These are phyloP conservation scores for Microstegium vimineum DNA, from an alignment of 176 grass and related monocot species.

Conservation along the genomic window DNA sequence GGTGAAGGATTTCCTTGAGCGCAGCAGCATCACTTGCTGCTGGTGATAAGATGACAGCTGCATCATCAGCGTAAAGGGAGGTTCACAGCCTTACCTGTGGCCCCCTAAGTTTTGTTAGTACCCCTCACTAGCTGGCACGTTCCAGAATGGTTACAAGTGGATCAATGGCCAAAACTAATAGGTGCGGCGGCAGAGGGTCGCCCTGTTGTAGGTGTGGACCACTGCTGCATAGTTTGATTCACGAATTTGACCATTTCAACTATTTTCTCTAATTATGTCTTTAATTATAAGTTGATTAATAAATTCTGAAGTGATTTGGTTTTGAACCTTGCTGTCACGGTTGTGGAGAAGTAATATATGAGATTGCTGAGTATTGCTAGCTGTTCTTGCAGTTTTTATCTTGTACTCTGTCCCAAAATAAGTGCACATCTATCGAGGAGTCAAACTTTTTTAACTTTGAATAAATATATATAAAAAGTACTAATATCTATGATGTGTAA, in stretches of 20 bases:
- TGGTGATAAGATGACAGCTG: not conserved
- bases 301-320: not conserved
- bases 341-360: conserved; percentile 10
- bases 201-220: not conserved
- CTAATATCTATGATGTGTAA: too few species aligned
- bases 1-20: not conserved
- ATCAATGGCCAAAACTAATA: not conserved
- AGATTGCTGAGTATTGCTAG: not conserved
- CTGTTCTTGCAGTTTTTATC: not conserved
- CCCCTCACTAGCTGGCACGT: not conserved
- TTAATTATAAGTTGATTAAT: not conserved
- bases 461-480: too few species aligned
- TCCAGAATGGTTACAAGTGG: not conserved
- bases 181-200: not conserved
- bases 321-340: not conserved
- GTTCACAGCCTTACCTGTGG: not conserved
- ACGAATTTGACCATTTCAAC: not conserved
- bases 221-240: not conserved
- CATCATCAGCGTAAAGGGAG: not conserved
- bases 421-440: too few species aligned
- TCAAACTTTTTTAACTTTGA: too few species aligned
- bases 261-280: not conserved
- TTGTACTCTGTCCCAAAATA: too few species aligned
- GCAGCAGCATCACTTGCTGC: not conserved
- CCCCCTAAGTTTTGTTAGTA: not conserved